These are phyloP conservation scores for Colletotrichum chlorophyti DNA, from an alignment of 2,329 filamentous ascomycete species.

Conservation along the genomic window DNA sequence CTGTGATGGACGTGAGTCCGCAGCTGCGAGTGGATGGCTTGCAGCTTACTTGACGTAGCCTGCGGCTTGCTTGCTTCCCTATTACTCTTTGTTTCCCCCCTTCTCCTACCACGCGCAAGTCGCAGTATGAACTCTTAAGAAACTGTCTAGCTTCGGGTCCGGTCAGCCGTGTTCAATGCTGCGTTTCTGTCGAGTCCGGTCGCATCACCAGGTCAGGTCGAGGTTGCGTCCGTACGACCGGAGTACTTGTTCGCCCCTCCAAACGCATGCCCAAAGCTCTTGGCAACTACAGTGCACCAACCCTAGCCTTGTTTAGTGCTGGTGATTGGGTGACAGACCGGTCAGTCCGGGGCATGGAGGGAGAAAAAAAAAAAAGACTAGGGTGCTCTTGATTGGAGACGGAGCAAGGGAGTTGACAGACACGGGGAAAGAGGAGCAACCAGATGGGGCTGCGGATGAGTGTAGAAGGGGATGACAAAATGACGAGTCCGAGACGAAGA, in stretches of 20 bases:
- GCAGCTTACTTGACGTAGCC: too few species aligned
- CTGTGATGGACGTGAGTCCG: too few species aligned
- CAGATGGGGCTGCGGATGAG: too few species aligned
- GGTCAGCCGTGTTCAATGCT: not conserved
- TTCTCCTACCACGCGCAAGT: too few species aligned
- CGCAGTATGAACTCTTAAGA: too few species aligned
- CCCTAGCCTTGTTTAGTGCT: not conserved
- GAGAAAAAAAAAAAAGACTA: not conserved
- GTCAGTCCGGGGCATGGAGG: conserved; percentile 3
- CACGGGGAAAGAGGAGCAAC: not conserved
- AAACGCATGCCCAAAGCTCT: conserved; percentile 19
- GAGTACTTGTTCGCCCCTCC: conserved; percentile 2
- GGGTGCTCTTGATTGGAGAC: not conserved
- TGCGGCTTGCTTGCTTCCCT: too few species aligned
- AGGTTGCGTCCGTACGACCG: conserved; percentile 10
- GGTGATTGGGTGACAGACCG: conserved; percentile 13
- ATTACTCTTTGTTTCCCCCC: too few species aligned
- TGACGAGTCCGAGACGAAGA: not conserved
- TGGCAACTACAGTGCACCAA: conserved; percentile 8
- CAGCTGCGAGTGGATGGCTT: too few species aligned
- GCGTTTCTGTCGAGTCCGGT: conserved; percentile 4
- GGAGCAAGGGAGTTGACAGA: not conserved
- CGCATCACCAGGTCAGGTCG: not conserved
- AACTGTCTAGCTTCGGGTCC: too few species aligned
- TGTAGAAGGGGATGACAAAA: not conserved